These are phyloP conservation scores for Lachancea sp. DNA, from an alignment of 805 yeast species.

Conservation along the genomic window DNA sequence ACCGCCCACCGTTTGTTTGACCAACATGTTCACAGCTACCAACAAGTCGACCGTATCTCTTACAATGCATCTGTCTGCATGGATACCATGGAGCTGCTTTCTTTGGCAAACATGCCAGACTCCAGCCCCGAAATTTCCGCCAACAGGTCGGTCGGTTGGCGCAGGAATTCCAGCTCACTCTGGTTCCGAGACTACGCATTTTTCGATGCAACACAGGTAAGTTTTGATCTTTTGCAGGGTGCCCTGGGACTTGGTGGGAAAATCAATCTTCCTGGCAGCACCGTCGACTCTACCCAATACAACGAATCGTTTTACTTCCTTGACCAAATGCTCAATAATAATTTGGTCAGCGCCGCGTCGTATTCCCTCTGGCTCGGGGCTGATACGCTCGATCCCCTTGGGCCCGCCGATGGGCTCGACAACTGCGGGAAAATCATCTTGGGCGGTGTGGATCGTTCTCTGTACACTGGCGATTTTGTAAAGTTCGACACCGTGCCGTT, in stretches of 20 bases:
- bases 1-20: slow-evolving; percentile 12
- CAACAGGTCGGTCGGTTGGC: slow-evolving; percentile 3
- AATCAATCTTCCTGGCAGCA: slow-evolving; percentile 13
- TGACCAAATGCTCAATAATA: slow-evolving; percentile 27
- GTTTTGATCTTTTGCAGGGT: slow-evolving; percentile 35
- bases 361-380: slow-evolving; percentile 40
- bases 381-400: slow-evolving; percentile 11
- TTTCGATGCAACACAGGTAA: slow-evolving; percentile 31
- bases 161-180: slow-evolving; percentile 6
- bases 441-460: slow-evolving; percentile 51
- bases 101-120: no score
- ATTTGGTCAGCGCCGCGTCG: slow-evolving; percentile 34
- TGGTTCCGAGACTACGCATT: slow-evolving; percentile 31
- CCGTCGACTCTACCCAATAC: slow-evolving; percentile 15
- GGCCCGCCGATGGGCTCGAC: slow-evolving; percentile 4
- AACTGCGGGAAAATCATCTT: slow-evolving; percentile 38
- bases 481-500: slow-evolving; percentile 46
- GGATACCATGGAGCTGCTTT: slow-evolving; percentile 20
- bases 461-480: slow-evolving; percentile 42
- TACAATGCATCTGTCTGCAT: slow-evolving; percentile 21
- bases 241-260: slow-evolving; percentile 42
- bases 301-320: slow-evolving; percentile 30
- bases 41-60: slow-evolving; percentile 22
- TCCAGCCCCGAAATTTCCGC: not conserved
- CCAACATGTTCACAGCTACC: slow-evolving; percentile 11